A percentile compares a stretch with the other conserved stretches of the same genome.
These are phyloP conservation scores for Domatiomyces catenatus DNA, from an alignment of 2,329 filamentous ascomycete species.

Conservation along the genomic window DNA sequence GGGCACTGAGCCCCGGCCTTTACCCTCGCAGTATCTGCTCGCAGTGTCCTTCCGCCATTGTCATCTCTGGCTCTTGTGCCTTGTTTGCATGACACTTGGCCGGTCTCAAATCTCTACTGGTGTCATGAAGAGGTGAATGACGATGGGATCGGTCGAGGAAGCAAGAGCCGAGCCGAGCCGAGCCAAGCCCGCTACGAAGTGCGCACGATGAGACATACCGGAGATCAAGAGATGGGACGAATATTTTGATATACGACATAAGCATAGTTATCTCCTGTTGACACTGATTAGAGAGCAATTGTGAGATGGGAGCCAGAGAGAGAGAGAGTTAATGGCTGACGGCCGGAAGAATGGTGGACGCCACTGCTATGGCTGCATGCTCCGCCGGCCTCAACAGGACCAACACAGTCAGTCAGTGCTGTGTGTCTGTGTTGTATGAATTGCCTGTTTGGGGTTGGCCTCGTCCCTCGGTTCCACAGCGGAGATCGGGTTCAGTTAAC, in stretches of 20 bases:
- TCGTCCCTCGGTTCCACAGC: no score
- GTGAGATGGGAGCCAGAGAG: not conserved
- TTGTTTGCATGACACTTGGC: not conserved
- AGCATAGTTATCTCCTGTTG: not conserved
- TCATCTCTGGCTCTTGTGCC: not conserved
- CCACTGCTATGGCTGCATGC: not conserved
- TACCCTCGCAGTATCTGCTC: not conserved
- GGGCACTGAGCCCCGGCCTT: not conserved
- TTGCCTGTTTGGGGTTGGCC: not conserved
- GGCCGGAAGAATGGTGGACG: not conserved
- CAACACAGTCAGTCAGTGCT: not conserved
- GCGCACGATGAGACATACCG: not conserved
- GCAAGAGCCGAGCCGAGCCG: not conserved
- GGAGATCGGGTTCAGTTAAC: no score
- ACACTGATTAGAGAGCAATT: not conserved
- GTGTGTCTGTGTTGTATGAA: not conserved
- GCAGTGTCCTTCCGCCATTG: not conserved
- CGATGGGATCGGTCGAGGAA: not conserved
- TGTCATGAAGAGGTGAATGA: not conserved
- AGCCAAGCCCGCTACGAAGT: not conserved
- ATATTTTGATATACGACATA: not conserved
- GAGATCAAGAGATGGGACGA: not conserved
- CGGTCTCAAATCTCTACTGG: not conserved
- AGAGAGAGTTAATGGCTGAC: not conserved
- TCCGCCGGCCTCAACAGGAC: no score